These are phyloP conservation scores for Chalciporus sp. DNA, from an alignment of 1,284 basidiomycete genomes.

Conservation along the genomic window DNA sequence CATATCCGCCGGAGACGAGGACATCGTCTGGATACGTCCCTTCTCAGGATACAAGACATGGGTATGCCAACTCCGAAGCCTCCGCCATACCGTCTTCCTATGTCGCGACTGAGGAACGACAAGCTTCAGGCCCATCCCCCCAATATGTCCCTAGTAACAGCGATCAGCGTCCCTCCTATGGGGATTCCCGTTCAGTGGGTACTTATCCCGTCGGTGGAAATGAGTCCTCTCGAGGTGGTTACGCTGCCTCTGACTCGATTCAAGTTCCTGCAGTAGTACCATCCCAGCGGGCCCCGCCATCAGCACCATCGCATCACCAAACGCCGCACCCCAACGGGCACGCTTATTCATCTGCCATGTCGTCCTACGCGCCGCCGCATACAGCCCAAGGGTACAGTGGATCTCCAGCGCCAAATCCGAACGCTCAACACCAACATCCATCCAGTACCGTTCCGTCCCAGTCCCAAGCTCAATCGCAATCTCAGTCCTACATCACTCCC, in stretches of 20 bases:
- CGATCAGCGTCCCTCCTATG: constrained; percentile 26
- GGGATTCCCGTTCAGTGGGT: constrained; percentile 26
- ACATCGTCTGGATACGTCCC: constrained; percentile 24
- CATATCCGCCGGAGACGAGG: constrained; percentile 25
- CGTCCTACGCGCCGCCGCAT: constrained; percentile 24
- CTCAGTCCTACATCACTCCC: constrained; percentile 24
- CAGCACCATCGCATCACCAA: constrained; percentile 23
- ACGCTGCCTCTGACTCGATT: constrained; percentile 19
- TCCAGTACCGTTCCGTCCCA: constrained; percentile 12
- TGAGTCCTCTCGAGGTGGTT: constrained; percentile 22
- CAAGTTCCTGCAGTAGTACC: constrained; percentile 19
- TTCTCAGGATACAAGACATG: constrained; percentile 26
- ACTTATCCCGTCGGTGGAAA: constrained; percentile 14
- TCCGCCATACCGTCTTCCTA: constrained; percentile 21
- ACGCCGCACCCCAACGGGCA: constrained; percentile 23
- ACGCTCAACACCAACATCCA: constrained; percentile 11
- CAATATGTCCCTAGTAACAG: constrained; percentile 24
- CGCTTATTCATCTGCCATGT: constrained; percentile 18
- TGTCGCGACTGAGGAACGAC: constrained; percentile 23
- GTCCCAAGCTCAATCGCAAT: constrained; percentile 8
- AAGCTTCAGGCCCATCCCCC: constrained; percentile 14
- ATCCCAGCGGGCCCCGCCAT: constrained; percentile 19
- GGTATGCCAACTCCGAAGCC: constrained; percentile 21
- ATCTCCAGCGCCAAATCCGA: constrained; percentile 16
- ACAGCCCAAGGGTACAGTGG: constrained; percentile 14